Conservation (phyloP, 139 green algal genomes). For the Volvox reticuliferus region DNA sequence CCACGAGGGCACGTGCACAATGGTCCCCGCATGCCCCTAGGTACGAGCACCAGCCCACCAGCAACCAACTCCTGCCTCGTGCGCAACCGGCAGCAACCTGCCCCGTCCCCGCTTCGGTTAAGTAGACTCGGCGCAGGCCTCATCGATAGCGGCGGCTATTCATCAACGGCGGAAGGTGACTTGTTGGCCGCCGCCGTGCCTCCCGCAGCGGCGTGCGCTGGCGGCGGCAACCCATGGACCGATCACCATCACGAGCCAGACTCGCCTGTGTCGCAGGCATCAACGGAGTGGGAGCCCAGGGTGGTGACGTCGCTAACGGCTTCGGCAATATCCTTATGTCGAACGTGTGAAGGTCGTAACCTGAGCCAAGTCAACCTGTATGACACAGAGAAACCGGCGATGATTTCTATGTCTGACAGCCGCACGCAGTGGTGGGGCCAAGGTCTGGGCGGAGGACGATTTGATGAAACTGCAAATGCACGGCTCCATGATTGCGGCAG, state of each 20-base stretch:
- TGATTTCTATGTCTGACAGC: neutral
- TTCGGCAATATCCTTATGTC: neutral
- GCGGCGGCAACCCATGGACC: neutral
- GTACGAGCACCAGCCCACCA: neutral
- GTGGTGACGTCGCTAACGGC: neutral
- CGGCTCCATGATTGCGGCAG: neutral
- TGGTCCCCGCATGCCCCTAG: neutral
- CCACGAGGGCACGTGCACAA: constrained; percentile 13
- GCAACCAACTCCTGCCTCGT: neutral
- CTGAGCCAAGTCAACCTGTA: neutral
- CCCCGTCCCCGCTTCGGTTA: neutral
- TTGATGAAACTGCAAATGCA: neutral
- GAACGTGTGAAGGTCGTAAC: neutral
- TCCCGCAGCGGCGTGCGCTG: neutral
- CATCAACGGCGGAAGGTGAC: no score
- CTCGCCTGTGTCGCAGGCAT: constrained; percentile 7
- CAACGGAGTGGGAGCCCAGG: constrained; percentile 7
- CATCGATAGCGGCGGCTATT: neutral
- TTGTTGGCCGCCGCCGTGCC: neutral
- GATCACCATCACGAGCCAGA: neutral
- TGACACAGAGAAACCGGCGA: neutral
- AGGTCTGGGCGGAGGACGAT: neutral
- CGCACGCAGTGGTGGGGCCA: constrained; percentile 12
- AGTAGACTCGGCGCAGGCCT: neutral
- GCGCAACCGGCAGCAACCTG: neutral